Conservation (phyloP, 257 asterid genomes). For the Gentiana dahurica region DNA sequence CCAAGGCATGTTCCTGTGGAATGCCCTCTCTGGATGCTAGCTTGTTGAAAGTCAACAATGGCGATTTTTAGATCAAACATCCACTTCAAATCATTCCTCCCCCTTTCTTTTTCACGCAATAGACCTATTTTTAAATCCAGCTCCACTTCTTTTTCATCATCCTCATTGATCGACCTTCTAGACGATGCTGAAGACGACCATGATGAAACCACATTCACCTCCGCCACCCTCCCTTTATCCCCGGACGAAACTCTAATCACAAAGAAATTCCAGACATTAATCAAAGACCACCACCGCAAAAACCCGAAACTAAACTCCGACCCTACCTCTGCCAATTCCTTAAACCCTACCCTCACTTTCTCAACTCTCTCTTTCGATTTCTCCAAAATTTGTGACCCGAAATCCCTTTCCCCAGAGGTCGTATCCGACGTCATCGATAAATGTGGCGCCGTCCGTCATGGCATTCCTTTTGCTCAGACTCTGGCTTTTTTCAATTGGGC, state of each 20-base stretch:
- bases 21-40: too few relatives aligned
- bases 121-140: not conserved
- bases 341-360: constrained; percentile 42
- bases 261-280: constrained; percentile 40
- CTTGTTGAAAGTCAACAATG: constrained; percentile 1
- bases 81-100: not conserved
- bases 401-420: constrained; percentile 32
- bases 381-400: constrained; percentile 24
- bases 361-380: constrained; percentile 56
- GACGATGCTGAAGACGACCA: constrained; percentile 9
- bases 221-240: constrained; percentile 16
- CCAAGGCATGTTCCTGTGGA: too few relatives aligned
- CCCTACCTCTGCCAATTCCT: constrained; percentile 19
- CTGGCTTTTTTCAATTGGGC: constrained; percentile 93
- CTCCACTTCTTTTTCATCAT: not conserved
- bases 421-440: constrained; percentile 43
- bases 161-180: not conserved
- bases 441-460: constrained; percentile 74
- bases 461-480: constrained; percentile 68
- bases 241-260: constrained; percentile 32
- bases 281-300: constrained; percentile 63
- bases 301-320: constrained; percentile 40
- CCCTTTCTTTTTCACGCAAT: not conserved
- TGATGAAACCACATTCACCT: not conserved
- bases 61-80: constrained; percentile 5